Evolutionary conservation across 2,329 filamentous ascomycete species (phyloP).

Genomic region (Westerdykella aurantiaca): DNA sequence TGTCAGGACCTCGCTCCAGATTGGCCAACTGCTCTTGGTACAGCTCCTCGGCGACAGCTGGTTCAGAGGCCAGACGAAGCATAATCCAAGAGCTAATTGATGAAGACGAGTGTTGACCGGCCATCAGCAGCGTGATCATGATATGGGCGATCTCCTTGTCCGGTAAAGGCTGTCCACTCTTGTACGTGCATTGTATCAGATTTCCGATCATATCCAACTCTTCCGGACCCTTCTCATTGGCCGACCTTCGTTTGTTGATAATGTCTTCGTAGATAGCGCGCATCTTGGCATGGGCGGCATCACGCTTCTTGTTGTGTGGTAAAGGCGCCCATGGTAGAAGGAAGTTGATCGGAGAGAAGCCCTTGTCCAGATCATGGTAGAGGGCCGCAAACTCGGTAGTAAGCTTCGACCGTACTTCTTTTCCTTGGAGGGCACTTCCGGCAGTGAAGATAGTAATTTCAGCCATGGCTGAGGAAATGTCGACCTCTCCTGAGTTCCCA

Average conservation of each 20-base stretch:
- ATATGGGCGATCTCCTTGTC: slow-evolving; percentile 76
- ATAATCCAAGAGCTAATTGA: slow-evolving; percentile 76
- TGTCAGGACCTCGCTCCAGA: slow-evolving; percentile 47
- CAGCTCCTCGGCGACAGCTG: slow-evolving; percentile 67
- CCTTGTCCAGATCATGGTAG: slow-evolving; percentile 79
- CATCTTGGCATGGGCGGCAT: slow-evolving; percentile 69
- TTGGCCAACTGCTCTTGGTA: slow-evolving; percentile 68
- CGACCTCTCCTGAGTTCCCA: slow-evolving; percentile 55
- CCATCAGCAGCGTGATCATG: slow-evolving; percentile 84
- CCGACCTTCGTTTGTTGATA: slow-evolving; percentile 54
- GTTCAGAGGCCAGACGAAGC: slow-evolving; percentile 65
- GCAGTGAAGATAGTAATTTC: slow-evolving; percentile 82
- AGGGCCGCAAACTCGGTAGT: slow-evolving; percentile 68
- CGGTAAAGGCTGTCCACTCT: slow-evolving; percentile 64
- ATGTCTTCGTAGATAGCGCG: slow-evolving; percentile 71
- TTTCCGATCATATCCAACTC: slow-evolving; percentile 70
- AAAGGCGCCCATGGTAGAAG: slow-evolving; percentile 74
- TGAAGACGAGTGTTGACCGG: slow-evolving; percentile 75
- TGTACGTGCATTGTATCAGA: slow-evolving; percentile 72
- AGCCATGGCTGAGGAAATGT: slow-evolving; percentile 66
- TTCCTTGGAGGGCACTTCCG: slow-evolving; percentile 72
- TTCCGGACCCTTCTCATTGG: slow-evolving; percentile 40
- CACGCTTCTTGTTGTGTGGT: slow-evolving; percentile 70
- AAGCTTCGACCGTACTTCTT: slow-evolving; percentile 68
- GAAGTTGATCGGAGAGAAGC: slow-evolving; percentile 77